Percentiles rank a stretch among this genome's conserved stretches.
These are phyloP conservation scores for Lichtheimia corymbifera DNA, from an alignment of 371 early-diverging fungal genomes.

Conservation along the genomic window DNA sequence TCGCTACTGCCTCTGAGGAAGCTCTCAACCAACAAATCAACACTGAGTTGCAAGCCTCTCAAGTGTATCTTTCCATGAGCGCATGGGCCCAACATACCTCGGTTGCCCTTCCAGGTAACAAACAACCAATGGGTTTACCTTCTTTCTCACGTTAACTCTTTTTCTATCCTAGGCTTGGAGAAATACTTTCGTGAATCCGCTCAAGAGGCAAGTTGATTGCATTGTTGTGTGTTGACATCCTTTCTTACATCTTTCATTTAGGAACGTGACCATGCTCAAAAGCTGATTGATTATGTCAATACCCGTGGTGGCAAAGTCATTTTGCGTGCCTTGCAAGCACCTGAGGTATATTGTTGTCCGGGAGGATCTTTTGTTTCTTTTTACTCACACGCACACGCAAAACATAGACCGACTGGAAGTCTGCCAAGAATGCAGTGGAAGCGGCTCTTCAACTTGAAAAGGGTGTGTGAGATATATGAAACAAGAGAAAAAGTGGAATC, in stretches of 20 bases:
- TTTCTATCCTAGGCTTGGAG: constrained; percentile 40
- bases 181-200: constrained; percentile 60
- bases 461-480: constrained; percentile 22
- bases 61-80: constrained; percentile 62
- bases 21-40: constrained; percentile 67
- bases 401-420: constrained; percentile 56
- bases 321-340: constrained; percentile 50
- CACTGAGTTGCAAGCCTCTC: constrained; percentile 61
- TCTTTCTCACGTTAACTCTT: background rate
- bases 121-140: background rate
- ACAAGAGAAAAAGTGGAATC: background rate
- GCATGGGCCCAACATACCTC: constrained; percentile 55
- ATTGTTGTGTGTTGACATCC: background rate
- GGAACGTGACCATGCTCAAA: constrained; percentile 63
- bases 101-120: constrained; percentile 60
- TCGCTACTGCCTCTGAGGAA: constrained; percentile 61
- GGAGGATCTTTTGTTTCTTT: background rate
- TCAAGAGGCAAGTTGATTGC: constrained; percentile 40
- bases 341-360: constrained; percentile 33
- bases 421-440: constrained; percentile 67
- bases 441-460: constrained; percentile 69
- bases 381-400: background rate
- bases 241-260: constrained; percentile 10
- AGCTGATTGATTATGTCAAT: constrained; percentile 56
- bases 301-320: constrained; percentile 59